These are phyloP conservation scores for Hordeum vulgare DNA, from an alignment of 176 grass and related monocot species.

Conservation along the genomic window MorexV3_pseudomolecules_assembly NC_058522.1:527568121-527568620, in stretches of 20 bases:
- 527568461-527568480: constrained; percentile 89
- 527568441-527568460: constrained; percentile 96
- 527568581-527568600: constrained; percentile 95
- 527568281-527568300: constrained; percentile 63
- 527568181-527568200: background rate
- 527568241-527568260: background rate
- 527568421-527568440: constrained; percentile 97
- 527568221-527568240: background rate
- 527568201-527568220: background rate
- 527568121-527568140: background rate
- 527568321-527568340: constrained; percentile 86
- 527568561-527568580: constrained; percentile 92
- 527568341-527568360: constrained; percentile 88
- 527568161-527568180: background rate
- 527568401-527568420: constrained; percentile 90
- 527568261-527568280: constrained; percentile 89
- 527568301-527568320: constrained; percentile 87
- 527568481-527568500: constrained; percentile 94
- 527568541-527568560: constrained; percentile 96
- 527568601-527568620: constrained; percentile 74
- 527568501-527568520: constrained; percentile 93
- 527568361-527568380: constrained; percentile 84
- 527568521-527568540: constrained; percentile 95
- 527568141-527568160: constrained; percentile 5
- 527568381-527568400: constrained; percentile 98